Base-by-base conservation (phyloP, 352 stramenopile species). In the Elongisporangium anandrum region DNA sequence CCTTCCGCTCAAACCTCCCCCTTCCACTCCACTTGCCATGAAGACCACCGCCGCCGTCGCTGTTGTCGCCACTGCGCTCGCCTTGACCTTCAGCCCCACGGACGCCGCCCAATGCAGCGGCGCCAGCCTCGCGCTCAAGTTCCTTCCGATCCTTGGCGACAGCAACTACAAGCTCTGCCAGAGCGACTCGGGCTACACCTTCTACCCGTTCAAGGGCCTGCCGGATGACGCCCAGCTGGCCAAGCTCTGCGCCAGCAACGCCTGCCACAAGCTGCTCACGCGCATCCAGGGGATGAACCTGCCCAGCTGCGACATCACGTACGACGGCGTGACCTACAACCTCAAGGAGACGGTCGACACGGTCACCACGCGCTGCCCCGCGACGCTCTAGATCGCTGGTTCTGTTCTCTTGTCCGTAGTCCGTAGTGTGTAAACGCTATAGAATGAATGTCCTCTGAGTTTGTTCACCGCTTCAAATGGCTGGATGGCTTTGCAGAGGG, bases 191-290 rank as follows among this genome's bases (percentile, higher is more conserved):
- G 61, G 50, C 15, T 78, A 73, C 70, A 73, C 72, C 24, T 56
- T 78, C 22, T 73, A 68, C 38, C 67, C 70, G 24, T 75, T 73
- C 60, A 63, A 58, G 17, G 66, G 67, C 4, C 69, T 78, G 64
- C 70, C 70, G n/a, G 59, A 57, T 23, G n/a, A 49, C 9, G 54
- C 67, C 4, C 57, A 78, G 64, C 24, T 65, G 15, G 58, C 57
- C 23, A 51, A 26, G 45, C 72, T 75, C 55, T 75, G 69, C 60
- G 67, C 59, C 19, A 77, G 64, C 20, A 21, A 65, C 1, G 56
- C 67, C 13, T 78, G 67, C 54, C 64, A 63, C 41, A 62, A 64
- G 45, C 53, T 78, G 19, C 56, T 78, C 19, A 57, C 62, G 19
- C 60, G 64, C 47, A 57, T 69, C 50, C 56, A 52, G n/a, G 60